A percentile compares a stretch with the other conserved stretches of the same genome.
Evolutionary conservation across 2,329 filamentous ascomycete species (phyloP).

Genomic region (Macrophomina pseudophaseolina): DNA sequence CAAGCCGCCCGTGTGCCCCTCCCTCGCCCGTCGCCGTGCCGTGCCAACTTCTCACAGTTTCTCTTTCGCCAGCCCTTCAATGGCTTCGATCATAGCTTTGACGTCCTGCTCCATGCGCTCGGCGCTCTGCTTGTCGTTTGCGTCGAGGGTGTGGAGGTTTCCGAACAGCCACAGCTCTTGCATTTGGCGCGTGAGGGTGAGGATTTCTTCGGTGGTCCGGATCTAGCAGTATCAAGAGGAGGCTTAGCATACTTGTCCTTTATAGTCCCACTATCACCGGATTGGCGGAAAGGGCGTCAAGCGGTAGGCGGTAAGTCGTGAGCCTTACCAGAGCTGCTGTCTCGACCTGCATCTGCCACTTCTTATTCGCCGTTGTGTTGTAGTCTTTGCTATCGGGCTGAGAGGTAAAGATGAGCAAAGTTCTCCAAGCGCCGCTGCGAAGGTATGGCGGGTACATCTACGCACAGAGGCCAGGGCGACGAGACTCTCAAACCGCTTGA

Average conservation of each 20-base stretch:
- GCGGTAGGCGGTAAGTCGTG: neutral
- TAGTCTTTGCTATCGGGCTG: constrained; percentile 59
- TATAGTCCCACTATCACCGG: neutral
- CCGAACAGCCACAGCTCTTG: constrained; percentile 73
- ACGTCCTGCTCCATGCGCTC: constrained; percentile 54
- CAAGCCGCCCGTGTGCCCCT: too few relatives aligned
- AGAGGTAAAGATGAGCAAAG: neutral
- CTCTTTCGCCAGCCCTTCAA: constrained; percentile 38
- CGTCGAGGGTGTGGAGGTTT: constrained; percentile 61
- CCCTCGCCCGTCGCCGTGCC: neutral
- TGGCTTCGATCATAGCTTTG: constrained; percentile 51
- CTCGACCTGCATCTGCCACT: constrained; percentile 64
- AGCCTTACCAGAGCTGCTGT: constrained; percentile 62
- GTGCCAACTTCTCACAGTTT: neutral
- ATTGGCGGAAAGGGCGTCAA: neutral
- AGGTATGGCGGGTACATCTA: too few relatives aligned
- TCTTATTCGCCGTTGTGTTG: constrained; percentile 61
- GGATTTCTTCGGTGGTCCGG: constrained; percentile 65
- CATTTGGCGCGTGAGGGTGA: constrained; percentile 64
- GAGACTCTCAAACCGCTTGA: constrained; percentile 62
- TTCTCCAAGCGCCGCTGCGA: too few relatives aligned
- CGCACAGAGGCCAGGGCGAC: constrained; percentile 58
- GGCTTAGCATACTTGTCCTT: neutral
- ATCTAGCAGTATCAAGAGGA: constrained; percentile 48
- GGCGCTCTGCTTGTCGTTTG: constrained; percentile 17